Evolutionary conservation across 192 early-diverging fungal genomes (phyloP).

Genomic region (Gamsiella multidivaricata): DNA sequence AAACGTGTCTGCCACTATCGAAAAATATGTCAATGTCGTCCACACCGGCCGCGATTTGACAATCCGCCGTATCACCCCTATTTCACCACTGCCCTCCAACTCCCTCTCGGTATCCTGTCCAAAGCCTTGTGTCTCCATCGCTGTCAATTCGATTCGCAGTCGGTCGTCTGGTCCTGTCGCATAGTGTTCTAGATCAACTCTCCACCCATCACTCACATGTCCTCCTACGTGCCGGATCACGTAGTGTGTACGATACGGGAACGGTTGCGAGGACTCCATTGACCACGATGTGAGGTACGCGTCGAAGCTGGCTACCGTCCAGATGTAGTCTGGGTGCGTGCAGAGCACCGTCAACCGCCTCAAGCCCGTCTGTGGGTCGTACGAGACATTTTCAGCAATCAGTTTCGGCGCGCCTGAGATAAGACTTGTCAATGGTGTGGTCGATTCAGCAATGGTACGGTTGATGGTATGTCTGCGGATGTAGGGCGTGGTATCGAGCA

Average conservation of each 20-base stretch:
- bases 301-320: constrained; percentile 70
- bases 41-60: constrained; percentile 28
- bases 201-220: constrained; percentile 28
- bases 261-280: constrained; percentile 48
- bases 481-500: constrained; percentile 57
- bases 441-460: constrained; percentile 18
- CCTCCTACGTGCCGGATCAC: constrained; percentile 56
- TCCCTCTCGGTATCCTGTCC: constrained; percentile 55
- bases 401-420: constrained; percentile 50
- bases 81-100: constrained; percentile 56
- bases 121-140: constrained; percentile 63
- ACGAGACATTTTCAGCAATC: constrained; percentile 50
- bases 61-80: constrained; percentile 49
- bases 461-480: constrained; percentile 49
- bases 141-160: constrained; percentile 60
- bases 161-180: constrained; percentile 57
- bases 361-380: constrained; percentile 58
- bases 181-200: constrained; percentile 50
- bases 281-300: constrained; percentile 68
- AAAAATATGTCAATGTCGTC: constrained; percentile 43
- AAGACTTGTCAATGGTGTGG: constrained; percentile 21
- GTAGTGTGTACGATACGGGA: constrained; percentile 45
- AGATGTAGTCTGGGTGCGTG: constrained; percentile 59
- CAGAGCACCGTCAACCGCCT: constrained; percentile 58
- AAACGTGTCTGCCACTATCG: constrained; percentile 9